These are phyloP conservation scores for Hygrocybe coccinea DNA, from an alignment of 768 basidiomycete species.

Conservation along the genomic window DNA sequence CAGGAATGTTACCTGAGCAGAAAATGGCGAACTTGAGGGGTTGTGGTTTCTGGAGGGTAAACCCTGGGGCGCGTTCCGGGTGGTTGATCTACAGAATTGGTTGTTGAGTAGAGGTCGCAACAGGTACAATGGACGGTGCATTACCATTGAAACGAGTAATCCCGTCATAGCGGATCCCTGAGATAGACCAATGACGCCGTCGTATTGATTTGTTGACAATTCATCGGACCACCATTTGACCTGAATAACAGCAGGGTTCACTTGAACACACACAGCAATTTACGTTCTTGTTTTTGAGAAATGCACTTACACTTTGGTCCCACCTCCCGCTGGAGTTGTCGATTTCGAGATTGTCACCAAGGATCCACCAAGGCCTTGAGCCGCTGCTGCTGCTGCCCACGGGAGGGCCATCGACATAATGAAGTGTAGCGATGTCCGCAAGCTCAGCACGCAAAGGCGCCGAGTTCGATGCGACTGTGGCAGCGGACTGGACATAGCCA, in stretches of 20 bases:
- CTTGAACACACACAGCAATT: too few relatives aligned
- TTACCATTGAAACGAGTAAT: constrained; percentile 20
- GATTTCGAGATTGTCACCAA: background rate
- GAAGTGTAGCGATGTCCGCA: constrained; percentile 3
- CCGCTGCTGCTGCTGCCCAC: background rate
- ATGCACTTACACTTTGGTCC: constrained; percentile 2
- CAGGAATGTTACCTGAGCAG: constrained; percentile 13
- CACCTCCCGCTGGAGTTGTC: background rate
- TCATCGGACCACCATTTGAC: constrained; percentile 21
- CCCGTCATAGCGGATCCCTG: constrained; percentile 22
- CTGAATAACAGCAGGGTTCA: too few relatives aligned
- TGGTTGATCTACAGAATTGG: constrained; percentile 15
- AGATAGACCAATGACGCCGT: constrained; percentile 20
- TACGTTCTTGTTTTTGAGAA: too few relatives aligned
- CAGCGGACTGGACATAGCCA: constrained; percentile 5
- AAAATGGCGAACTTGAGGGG: constrained; percentile 21
- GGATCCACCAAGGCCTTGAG: constrained; percentile 5
- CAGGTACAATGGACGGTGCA: background rate
- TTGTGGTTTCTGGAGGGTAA: constrained; percentile 13
- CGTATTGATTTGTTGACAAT: constrained; percentile 18
- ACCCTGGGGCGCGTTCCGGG: constrained; percentile 18
- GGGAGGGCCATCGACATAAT: constrained; percentile 4
- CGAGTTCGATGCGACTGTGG: constrained; percentile 1
- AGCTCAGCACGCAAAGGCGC: background rate
- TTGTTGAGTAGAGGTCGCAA: background rate